Percentiles rank a stretch among this genome's conserved stretches.
Evolutionary conservation across 495 filamentous ascomycete species (phyloP).

Genomic region (Bombardia bombarda): DNA sequence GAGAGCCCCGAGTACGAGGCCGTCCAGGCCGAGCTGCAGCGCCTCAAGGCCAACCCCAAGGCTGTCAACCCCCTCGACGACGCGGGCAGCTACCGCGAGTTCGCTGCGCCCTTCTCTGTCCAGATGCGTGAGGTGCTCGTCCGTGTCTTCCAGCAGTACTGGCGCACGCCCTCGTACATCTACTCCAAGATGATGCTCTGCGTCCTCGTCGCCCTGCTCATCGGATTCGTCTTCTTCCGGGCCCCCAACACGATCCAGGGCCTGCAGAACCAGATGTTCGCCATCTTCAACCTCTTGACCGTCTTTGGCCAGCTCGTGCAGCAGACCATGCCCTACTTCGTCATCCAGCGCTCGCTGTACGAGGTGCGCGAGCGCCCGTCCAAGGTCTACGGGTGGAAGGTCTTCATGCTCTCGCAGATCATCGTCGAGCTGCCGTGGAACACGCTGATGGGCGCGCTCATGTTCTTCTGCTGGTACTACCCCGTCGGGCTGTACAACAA

Average conservation of each 20-base stretch:
- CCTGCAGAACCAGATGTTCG: constrained; percentile 81
- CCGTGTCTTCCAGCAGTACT: constrained; percentile 83
- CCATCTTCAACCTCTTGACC: constrained; percentile 74
- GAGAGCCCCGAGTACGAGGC: constrained; percentile 61
- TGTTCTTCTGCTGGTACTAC: constrained; percentile 75
- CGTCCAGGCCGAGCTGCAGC: constrained; percentile 61
- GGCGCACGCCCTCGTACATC: constrained; percentile 81
- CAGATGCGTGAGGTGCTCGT: constrained; percentile 48
- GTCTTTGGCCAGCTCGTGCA: constrained; percentile 69
- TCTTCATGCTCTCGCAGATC: constrained; percentile 74
- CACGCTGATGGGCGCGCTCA: constrained; percentile 56
- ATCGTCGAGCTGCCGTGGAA: constrained; percentile 72
- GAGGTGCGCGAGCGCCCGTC: constrained; percentile 80
- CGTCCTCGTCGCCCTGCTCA: constrained; percentile 59
- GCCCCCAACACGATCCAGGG: constrained; percentile 64
- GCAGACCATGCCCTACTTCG: constrained; percentile 78
- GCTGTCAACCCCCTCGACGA: constrained; percentile 28
- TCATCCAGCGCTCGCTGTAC: constrained; percentile 69
- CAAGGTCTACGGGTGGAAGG: constrained; percentile 75
- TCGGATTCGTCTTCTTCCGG: constrained; percentile 82
- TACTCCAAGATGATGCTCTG: constrained; percentile 61
- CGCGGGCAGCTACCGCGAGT: constrained; percentile 40
- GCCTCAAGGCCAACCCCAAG: constrained; percentile 54
- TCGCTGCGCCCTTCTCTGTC: constrained; percentile 45
- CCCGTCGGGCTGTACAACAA: constrained; percentile 71